Conservation (phyloP, 2,329 filamentous ascomycete species). For the Monilinia vaccinii-corymbosi region DNA sequence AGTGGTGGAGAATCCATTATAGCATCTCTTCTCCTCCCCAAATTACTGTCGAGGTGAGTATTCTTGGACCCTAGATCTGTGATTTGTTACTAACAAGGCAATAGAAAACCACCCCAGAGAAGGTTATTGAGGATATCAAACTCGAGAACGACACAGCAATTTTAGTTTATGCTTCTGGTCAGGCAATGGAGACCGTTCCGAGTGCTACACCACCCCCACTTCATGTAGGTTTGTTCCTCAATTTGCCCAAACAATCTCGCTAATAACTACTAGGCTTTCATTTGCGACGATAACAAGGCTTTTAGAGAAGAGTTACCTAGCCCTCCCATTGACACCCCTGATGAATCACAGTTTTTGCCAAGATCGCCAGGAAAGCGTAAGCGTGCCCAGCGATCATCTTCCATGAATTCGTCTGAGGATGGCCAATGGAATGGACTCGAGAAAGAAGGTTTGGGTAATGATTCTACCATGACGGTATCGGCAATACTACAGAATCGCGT, state of each 20-base stretch:
- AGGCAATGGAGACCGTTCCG: conserved; percentile 32
- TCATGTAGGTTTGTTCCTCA: conserved; percentile 26
- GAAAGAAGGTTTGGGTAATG: neutral
- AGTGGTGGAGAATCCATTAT: conserved; percentile 49
- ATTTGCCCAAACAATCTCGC: neutral
- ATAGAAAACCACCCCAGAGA: conserved; percentile 40
- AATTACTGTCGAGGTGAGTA: conserved; percentile 41
- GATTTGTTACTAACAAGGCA: neutral
- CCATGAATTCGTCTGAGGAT: conserved; percentile 5
- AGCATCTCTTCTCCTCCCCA: conserved; percentile 33
- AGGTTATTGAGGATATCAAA: conserved; percentile 39
- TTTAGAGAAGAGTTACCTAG: conserved; percentile 42
- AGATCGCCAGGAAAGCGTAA: conserved; percentile 24
- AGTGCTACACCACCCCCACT: conserved; percentile 32
- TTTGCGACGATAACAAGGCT: conserved; percentile 41
- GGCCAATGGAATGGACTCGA: neutral
- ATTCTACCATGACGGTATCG: neutral
- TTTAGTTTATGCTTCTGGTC: conserved; percentile 46
- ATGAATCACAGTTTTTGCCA: conserved; percentile 1
- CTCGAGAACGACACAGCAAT: conserved; percentile 39
- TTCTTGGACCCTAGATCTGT: neutral
- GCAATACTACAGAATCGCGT: neutral
- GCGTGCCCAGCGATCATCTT: conserved; percentile 17
- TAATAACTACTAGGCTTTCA: conserved; percentile 35
- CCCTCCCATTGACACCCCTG: conserved; percentile 8